Evolutionary conservation across 2,329 filamentous ascomycete genomes (phyloP), one percentile per base, ranked within the genome.

Genomic region (Ophiostoma perfectum): DNA sequence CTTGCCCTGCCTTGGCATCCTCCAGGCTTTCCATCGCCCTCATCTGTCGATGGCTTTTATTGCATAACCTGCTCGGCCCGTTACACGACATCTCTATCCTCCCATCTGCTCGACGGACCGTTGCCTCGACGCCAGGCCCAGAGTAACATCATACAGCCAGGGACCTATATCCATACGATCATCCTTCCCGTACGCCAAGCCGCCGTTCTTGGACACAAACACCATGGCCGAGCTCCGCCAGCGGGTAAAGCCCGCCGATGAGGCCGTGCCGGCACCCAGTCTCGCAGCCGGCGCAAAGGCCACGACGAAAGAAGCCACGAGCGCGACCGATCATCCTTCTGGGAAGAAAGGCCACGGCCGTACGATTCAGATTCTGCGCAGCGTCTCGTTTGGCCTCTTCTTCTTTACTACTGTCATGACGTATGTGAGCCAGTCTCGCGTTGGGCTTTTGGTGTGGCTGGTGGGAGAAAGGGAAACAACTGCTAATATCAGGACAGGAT

Each of bases 331-430:
- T 14, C 85, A 88, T 74, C 85, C 85, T 0, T 84, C 84, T 1
- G 86, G 86, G n/a, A 81, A 81, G 67, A 76, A 80, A 67, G 81
- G 83, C 70, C 81, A 88, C 76, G 82, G 84, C 64, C 75, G 77
- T 8, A 73, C 80, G 14, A 79, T 82, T 70, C 83, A 86, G 72
- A 72, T 83, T 38, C 65, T 87, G 52, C 81, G 86, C n/a, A 82
- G 82, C 52, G 66, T 83, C n/a, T 78, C 80, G 9, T 81, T 87
- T 70, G 75, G 74, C 36, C 45, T 83, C 70, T 88, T 87, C 75
- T 87, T 88, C 7, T 42, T 63, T n/a, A 63, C 39, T 3, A 44
- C 38, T 36, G 58, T 63, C 3, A 4, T 12, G 72, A 90, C 87
- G 27, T 27, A 27, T 27, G 27, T 27, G 27, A 27, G 27, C 27